phyloP scores from a whole-genome alignment of 2,329 filamentous ascomycete genomes.

The Diaporthe aspalathi region DNA sequence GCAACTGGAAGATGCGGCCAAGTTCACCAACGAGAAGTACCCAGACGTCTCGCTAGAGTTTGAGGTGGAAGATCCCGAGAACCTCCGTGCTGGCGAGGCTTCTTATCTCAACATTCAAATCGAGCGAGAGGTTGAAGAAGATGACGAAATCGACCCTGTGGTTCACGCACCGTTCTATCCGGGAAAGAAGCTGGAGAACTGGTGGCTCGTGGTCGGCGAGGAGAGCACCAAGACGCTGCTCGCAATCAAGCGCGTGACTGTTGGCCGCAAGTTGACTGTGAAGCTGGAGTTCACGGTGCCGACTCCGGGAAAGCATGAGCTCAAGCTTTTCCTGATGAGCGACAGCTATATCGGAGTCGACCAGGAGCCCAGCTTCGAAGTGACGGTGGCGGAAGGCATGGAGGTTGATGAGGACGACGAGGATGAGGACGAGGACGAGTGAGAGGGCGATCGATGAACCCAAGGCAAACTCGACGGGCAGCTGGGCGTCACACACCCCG shows the following conservation, averaged over 20 bases:
- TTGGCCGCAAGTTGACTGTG: conserved; percentile 81
- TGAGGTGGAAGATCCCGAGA: conserved; percentile 82
- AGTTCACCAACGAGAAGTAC: conserved; percentile 96
- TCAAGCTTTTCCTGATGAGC: conserved; percentile 96
- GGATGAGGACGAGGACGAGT: conserved; percentile 71
- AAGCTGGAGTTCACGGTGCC: conserved; percentile 91
- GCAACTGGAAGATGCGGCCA: conserved; percentile 88
- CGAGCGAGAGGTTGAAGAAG: conserved; percentile 82
- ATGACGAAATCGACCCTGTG: conserved; percentile 78
- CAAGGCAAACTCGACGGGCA: conserved; percentile 6
- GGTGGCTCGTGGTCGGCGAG: conserved; percentile 97
- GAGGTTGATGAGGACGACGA: conserved; percentile 93
- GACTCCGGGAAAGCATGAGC: conserved; percentile 82
- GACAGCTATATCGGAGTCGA: conserved; percentile 98
- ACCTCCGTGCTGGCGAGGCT: conserved; percentile 82
- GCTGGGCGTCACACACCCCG: conserved; percentile 4
- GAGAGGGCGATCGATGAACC: conserved; percentile 39
- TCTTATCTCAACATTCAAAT: conserved; percentile 87
- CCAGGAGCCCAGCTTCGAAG: conserved; percentile 89
- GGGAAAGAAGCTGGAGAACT: conserved; percentile 92
- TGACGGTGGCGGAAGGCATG: conserved; percentile 91
- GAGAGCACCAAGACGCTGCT: conserved; percentile 88
- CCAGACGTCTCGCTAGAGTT: conserved; percentile 94
- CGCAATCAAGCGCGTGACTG: conserved; percentile 93
- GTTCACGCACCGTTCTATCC: conserved; percentile 98